Percentiles rank a stretch among this genome's conserved stretches.
phyloP scores from a whole-genome alignment of 208 protist genomes.

The Histomonas meleagridis region DNA sequence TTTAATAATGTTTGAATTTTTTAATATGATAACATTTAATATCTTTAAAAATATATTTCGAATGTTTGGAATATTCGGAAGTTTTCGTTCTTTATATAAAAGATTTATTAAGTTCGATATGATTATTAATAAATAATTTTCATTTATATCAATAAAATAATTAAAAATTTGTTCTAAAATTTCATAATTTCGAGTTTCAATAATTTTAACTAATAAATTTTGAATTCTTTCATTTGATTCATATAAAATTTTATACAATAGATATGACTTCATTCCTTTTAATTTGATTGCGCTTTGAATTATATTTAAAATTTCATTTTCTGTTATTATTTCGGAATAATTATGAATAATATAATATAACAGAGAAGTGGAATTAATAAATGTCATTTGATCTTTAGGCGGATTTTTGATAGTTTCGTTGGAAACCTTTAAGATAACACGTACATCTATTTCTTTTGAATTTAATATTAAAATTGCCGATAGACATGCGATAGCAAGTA shows the following conservation, averaged over 20 bases:
- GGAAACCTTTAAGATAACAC: not conserved
- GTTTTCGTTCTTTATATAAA: no score
- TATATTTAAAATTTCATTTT: not conserved
- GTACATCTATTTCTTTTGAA: not conserved
- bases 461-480: not conserved
- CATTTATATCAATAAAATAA: no score
- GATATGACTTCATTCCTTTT: not conserved
- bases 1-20: slow-evolving; percentile 5
- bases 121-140: no score
- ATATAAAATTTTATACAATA: not conserved
- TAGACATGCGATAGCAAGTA: not conserved
- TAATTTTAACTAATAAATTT: no score
- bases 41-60: no score
- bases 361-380: not conserved
- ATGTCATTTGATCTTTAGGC: not conserved
- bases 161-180: no score
- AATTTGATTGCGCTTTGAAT: not conserved
- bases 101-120: no score
- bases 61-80: no score
- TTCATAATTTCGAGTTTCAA: no score
- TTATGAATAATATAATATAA: not conserved
- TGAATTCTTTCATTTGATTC: not conserved
- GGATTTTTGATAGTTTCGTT: not conserved
- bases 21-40: no score
- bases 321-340: not conserved